Base-by-base conservation (phyloP, 164 flowering plant genomes). In the Dillenia turbinata region DNA sequence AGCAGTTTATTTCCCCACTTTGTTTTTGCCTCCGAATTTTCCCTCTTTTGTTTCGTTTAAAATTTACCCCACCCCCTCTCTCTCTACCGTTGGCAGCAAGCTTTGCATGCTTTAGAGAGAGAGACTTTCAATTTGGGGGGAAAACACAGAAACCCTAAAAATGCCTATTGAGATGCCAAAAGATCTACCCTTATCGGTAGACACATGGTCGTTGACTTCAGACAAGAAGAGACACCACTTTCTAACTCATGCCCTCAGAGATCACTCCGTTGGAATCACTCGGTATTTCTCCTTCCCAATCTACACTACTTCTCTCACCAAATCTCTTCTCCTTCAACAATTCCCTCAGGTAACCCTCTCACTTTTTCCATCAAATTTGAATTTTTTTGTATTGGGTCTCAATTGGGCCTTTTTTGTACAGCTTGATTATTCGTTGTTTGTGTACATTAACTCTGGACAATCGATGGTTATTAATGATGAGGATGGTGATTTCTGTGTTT, bases 151-250 rank as follows among this genome's bases (percentile, higher is more conserved):
- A 57, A 17, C 7, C 48, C 47, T 47, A 43, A 75, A 75, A 57
- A 91, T 91, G 96, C 83, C 94, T 61, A 81, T 87, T 11, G 94
- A 87, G 71, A 72, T 92, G 88, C 94, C 94, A 9, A 85, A 71
- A 72, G 96, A 92, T 22, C 66, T 91, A 8, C 96, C 96, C 0
- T 87, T 91, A 62, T 89, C 97, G 9, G 97, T 89, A 44, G 97
- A 87, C 62, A 87, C 97, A 47, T 91, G 93, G 90, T 72, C 62
- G 26, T 78, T 77, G 5, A 54, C 71, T 43, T 85, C 97, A 1
- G 79, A 63, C 71, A 54, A 53, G 49, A 87, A 85, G 74, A 62
- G 84, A 40, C 77, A 83, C 65, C 96, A 83, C 77, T 91, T 91
- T 72, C 73, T 91, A 26, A 84, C 96, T 8, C 96, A 91, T 59